Evolutionary conservation across 306 rosid genomes (phyloP).

Genomic region (Malus fusca): DNA sequence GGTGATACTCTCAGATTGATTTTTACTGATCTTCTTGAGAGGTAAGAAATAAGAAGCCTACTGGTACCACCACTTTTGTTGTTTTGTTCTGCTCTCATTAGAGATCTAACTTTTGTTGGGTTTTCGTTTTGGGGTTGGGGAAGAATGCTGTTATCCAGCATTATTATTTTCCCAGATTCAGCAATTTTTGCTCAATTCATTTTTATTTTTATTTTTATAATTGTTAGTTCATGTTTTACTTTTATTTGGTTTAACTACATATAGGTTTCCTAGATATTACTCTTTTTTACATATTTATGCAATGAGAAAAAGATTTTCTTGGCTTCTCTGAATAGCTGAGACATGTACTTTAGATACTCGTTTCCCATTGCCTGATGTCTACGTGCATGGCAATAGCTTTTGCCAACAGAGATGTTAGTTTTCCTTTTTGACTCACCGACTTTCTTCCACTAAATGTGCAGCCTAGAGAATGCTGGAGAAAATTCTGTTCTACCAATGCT

Average conservation of each 20-base stretch:
- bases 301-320: neutral
- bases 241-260: neutral
- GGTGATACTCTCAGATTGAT: slow-evolving; percentile 55
- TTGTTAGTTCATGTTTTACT: neutral
- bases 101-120: slow-evolving; percentile 7
- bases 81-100: neutral
- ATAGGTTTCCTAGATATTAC: neutral
- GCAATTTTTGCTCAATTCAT: neutral
- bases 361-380: neutral
- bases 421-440: slow-evolving; percentile 6
- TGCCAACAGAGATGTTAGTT: neutral
- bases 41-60: slow-evolving; percentile 38
- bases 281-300: neutral
- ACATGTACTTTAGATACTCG: neutral
- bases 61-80: neutral
- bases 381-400: neutral
- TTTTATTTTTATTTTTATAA: neutral
- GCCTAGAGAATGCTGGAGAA: slow-evolving; percentile 97
- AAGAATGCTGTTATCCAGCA: neutral
- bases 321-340: neutral
- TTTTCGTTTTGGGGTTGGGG: neutral
- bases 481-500: slow-evolving; percentile 73
- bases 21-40: slow-evolving; percentile 73
- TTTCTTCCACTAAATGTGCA: slow-evolving; percentile 33
- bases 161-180: neutral